Conservation (phyloP, 495 filamentous ascomycete species). For the Beverwykella pulmonaria region DNA sequence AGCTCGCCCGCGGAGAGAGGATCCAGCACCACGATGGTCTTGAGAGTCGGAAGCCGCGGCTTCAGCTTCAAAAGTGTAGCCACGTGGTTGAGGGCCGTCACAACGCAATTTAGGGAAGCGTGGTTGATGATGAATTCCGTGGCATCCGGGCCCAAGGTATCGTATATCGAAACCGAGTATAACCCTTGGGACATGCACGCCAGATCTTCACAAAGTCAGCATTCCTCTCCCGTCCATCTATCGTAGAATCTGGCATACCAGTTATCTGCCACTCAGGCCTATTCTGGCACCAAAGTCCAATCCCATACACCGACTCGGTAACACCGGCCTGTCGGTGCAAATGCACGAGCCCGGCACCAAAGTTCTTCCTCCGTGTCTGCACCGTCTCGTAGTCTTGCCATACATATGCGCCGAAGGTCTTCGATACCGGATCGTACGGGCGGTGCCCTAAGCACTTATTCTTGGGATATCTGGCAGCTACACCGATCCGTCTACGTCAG, state of each 20-base stretch:
- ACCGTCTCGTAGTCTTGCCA: constrained; percentile 86
- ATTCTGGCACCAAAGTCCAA: constrained; percentile 96
- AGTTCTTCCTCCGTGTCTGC: constrained; percentile 74
- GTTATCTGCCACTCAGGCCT: constrained; percentile 97
- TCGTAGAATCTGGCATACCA: constrained; percentile 58
- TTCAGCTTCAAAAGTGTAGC: constrained; percentile 84
- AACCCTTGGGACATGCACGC: constrained; percentile 86
- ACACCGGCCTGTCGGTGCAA: constrained; percentile 73
- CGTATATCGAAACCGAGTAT: constrained; percentile 92
- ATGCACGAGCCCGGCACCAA: constrained; percentile 85
- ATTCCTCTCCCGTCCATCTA: not conserved
- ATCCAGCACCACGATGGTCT: constrained; percentile 87
- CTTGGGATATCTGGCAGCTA: constrained; percentile 47
- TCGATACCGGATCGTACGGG: constrained; percentile 73
- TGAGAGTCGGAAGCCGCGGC: constrained; percentile 72
- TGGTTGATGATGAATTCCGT: constrained; percentile 97
- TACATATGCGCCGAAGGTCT: constrained; percentile 74
- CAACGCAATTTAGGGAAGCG: constrained; percentile 71
- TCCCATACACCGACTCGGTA: constrained; percentile 65
- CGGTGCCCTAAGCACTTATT: constrained; percentile 76
- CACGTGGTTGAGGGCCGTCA: constrained; percentile 81
- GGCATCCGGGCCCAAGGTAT: constrained; percentile 86
- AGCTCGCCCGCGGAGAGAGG: constrained; percentile 80
- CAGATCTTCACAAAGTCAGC: constrained; percentile 64
- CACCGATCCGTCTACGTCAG: not conserved